Conservation (phyloP, 805 yeast genomes). For the Priceomyces haplophilus region DNA sequence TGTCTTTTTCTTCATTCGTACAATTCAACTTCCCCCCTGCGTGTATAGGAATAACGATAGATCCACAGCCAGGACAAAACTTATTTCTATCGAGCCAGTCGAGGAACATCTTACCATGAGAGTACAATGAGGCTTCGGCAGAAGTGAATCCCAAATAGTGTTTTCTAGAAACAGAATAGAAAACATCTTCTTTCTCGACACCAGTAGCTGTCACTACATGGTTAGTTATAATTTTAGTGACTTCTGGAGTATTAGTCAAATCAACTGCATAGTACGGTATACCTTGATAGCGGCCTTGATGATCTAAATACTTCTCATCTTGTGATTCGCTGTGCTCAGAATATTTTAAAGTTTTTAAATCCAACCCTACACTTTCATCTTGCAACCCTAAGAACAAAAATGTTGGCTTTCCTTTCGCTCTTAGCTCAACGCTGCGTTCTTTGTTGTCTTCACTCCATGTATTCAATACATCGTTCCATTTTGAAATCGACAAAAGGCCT, state of each 20-base stretch:
- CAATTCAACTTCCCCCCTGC: conserved; percentile 66
- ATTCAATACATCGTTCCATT: conserved; percentile 15
- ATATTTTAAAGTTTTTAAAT: conserved; percentile 26
- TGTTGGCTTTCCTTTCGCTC: conserved; percentile 34
- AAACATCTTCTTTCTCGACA: conserved; percentile 14
- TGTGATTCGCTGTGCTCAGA: conserved; percentile 16
- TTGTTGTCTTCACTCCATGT: conserved; percentile 33
- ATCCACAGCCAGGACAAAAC: conserved; percentile 88
- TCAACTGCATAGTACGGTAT: conserved; percentile 66
- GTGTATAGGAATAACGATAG: conserved; percentile 55
- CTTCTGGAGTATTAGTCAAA: conserved; percentile 42
- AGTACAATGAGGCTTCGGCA: conserved; percentile 61
- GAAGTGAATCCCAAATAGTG: conserved; percentile 33
- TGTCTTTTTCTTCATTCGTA: conserved; percentile 22
- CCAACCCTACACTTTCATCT: conserved; percentile 43
- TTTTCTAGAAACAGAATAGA: conserved; percentile 35
- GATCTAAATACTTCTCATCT: conserved; percentile 36
- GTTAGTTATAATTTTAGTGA: conserved; percentile 34
- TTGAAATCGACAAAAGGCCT: conserved; percentile 20
- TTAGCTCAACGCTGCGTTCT: conserved; percentile 37
- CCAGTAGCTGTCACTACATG: conserved; percentile 15
- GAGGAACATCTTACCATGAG: conserved; percentile 79
- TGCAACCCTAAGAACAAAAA: conserved; percentile 45
- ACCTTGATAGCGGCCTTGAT: conserved; percentile 53
- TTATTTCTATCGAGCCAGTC: conserved; percentile 79